These are phyloP conservation scores for Chara braunii DNA, from an alignment of 139 green algal genomes.

Conservation along the genomic window DNA sequence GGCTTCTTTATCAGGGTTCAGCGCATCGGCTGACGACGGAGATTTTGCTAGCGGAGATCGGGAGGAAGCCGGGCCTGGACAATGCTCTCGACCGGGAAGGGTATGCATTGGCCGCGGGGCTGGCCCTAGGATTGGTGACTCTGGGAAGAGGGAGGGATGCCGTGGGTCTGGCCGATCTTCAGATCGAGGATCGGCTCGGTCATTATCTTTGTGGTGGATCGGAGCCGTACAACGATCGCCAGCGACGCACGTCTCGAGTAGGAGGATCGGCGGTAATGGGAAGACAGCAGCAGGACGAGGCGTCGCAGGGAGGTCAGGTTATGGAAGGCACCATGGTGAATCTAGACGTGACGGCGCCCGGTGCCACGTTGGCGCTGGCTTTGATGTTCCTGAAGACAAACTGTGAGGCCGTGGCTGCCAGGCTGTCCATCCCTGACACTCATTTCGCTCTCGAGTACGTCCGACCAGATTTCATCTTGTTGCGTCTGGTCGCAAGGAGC, in stretches of 20 bases:
- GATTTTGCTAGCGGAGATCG: conserved; percentile 83
- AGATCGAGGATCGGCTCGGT: conserved; percentile 63
- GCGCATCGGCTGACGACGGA: conserved; percentile 79
- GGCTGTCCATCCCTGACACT: conserved; percentile 61
- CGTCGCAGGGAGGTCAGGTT: conserved; percentile 55
- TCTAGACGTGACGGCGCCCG: conserved; percentile 72
- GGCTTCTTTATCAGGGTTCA: conserved; percentile 78
- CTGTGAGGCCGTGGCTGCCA: conserved; percentile 53
- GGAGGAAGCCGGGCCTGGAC: conserved; percentile 48
- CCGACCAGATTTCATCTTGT: conserved; percentile 75
- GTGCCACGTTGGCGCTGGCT: conserved; percentile 73
- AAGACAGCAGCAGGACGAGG: not conserved
- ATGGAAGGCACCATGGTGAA: conserved; percentile 74
- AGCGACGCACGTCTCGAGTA: not conserved
- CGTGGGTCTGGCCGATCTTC: conserved; percentile 65
- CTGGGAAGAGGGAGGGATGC: conserved; percentile 59
- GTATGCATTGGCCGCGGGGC: conserved; percentile 78
- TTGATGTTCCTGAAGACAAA: conserved; percentile 84
- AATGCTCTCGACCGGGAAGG: conserved; percentile 69
- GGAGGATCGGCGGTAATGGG: too few species aligned
- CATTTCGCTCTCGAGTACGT: conserved; percentile 66
- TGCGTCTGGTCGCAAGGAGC: conserved; percentile 65
- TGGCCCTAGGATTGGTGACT: conserved; percentile 81
- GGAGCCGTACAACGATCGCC: not conserved
- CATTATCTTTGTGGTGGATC: conserved; percentile 60